Percentiles rank a stretch among this genome's conserved stretches.
Conservation (phyloP, 495 filamentous ascomycete species). For the Penicillium psychrofluorescens region DNA sequence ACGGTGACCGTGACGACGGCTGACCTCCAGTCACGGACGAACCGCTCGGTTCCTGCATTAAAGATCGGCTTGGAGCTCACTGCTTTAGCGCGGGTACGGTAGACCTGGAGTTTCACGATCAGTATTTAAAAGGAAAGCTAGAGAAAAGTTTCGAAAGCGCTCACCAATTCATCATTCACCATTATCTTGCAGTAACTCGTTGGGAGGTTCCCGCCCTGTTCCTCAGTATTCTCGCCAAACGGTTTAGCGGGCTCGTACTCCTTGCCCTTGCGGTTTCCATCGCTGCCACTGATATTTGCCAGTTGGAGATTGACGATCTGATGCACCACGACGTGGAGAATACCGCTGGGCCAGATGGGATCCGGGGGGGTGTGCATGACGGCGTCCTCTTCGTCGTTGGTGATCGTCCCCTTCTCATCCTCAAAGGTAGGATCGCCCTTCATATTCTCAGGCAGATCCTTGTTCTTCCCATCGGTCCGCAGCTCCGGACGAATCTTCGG, state of each 20-base stretch:
- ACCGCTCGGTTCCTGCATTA: conserved; percentile 90
- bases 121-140: neutral
- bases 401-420: conserved; percentile 79
- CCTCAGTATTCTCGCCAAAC: conserved; percentile 76
- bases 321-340: conserved; percentile 77
- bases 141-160: neutral
- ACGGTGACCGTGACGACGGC: conserved; percentile 80
- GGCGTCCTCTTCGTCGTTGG: conserved; percentile 69
- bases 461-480: conserved; percentile 77
- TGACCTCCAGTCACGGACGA: conserved; percentile 91
- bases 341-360: conserved; percentile 85
- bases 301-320: conserved; percentile 93
- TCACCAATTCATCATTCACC: conserved; percentile 76
- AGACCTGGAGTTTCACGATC: conserved; percentile 42
- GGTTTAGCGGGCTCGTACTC: conserved; percentile 88
- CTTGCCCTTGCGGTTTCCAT: conserved; percentile 59
- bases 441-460: conserved; percentile 62
- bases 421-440: conserved; percentile 71
- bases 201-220: conserved; percentile 68
- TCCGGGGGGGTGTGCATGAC: conserved; percentile 87
- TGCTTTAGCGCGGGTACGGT: conserved; percentile 85
- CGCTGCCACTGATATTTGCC: conserved; percentile 59
- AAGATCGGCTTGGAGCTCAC: conserved; percentile 92
- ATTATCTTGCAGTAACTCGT: conserved; percentile 88
- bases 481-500: conserved; percentile 76